phyloP scores from a whole-genome alignment of 2,329 filamentous ascomycete species.

The Ciborinia camelliae region DNA sequence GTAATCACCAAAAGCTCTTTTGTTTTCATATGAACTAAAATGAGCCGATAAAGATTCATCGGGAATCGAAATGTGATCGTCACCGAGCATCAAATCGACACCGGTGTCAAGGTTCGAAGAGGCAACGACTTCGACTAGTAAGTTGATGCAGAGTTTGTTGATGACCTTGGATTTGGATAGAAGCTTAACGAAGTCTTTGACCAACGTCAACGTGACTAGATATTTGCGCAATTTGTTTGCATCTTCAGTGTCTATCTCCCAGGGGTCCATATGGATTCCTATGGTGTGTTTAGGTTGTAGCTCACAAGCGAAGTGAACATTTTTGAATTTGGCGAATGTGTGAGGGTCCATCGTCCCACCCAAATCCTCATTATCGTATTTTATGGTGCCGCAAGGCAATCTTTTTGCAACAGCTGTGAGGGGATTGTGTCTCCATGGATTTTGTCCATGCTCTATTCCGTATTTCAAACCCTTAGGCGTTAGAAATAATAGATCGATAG shows the following conservation, averaged over 20 bases:
- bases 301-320: constrained; percentile 22
- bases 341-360: constrained; percentile 25
- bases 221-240: constrained; percentile 6
- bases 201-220: constrained; percentile 16
- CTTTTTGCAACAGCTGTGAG: constrained; percentile 14
- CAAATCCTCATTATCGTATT: constrained; percentile 12
- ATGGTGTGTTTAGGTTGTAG: neutral
- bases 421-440: constrained; percentile 24
- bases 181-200: constrained; percentile 25
- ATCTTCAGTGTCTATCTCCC: constrained; percentile 6
- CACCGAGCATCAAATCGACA: constrained; percentile 13
- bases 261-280: constrained; percentile 21
- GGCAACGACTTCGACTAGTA: constrained; percentile 23
- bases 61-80: no score
- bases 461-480: constrained; percentile 7
- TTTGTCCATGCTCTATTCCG: constrained; percentile 3
- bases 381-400: constrained; percentile 1
- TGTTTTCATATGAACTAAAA: no score
- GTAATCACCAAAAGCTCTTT: no score
- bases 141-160: constrained; percentile 19
- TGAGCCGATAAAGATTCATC: no score
- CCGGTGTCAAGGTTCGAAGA: constrained; percentile 17
- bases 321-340: constrained; percentile 26
- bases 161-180: constrained; percentile 19
- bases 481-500: constrained; percentile 26